Evolutionary conservation across 495 filamentous ascomycete genomes (phyloP), one percentile per base, ranked within the genome.

Genomic region (Aspergillus indologenus): DNA sequence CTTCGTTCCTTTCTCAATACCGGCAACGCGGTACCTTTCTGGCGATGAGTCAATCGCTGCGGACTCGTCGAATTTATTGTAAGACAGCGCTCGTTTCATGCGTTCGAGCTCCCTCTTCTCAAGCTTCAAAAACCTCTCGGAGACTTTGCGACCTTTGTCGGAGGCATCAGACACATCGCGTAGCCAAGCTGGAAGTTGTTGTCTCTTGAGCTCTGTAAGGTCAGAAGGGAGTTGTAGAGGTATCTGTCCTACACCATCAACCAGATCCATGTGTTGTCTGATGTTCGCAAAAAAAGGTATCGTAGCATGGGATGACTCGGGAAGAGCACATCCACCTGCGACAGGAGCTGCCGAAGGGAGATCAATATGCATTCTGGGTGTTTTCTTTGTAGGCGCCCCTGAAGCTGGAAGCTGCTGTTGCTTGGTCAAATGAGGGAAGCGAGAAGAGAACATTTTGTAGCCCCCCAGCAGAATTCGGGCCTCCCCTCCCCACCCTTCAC

Each of bases 271-370:
- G 61, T 98, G 96, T 71, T 98, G 94, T 24, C 95, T 83, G 63
- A 98, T 98, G 61, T 96, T 97, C 56, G 84, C 84, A 74, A 98
- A 98, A 72, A 98, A 98, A 0, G 95, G 92, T 65, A 95, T 96
- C 15, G 84, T 80, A 2, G 84, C 81, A 56, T 80, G 79, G 55
- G 87, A 80, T 20, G 81, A 79, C 21, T 80, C 77, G 15, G 94
- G 94, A 68, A 98, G 81, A 56, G 85, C 80, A 65, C 95, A 96
- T 1, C 94, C 95, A 48, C 93, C 92, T 58, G 88, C 87, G 14
- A 96, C 87, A 18, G 90, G 90, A 1, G 89, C 86, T 44, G 86
- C 78, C 43, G 79, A 83, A 19, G 84, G 77, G 19, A 79, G 70
- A 29, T 75, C 70, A 3, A 83, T 69, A 45, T 76, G 74, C 66